Evolutionary conservation across 371 early-diverging fungal genomes (phyloP), one percentile per base, ranked within the genome.

Genomic region (Mortierella sp.): DNA sequence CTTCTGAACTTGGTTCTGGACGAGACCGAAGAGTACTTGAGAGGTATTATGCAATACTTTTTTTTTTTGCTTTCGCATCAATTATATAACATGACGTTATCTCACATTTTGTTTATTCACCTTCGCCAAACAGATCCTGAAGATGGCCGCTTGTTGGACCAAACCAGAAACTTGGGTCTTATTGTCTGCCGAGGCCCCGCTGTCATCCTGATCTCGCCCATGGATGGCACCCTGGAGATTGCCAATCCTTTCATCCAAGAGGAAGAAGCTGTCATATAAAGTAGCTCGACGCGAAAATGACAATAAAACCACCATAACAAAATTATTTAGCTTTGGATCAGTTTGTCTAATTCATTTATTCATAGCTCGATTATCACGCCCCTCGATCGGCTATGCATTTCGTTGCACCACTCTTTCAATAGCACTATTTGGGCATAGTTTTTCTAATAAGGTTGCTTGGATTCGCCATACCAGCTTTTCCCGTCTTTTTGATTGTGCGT

Each of bases 1-100:
- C 88, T 98, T 61, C 84, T 95, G 72, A 98, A 98, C 84, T 87
- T 98, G 62, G 98, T 98, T 1, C 87, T 98, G 67, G 98, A 98
- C 75, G 93, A 98, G 47, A 93, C 96, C 0, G 89, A 90, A 60
- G 98, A 98, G 84, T 87, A 88, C 61, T 58, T 94, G 10, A 88
- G 90, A 86, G 93, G 95, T 95, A 87, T 67, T 0, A 10, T 11
- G 19, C 28, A 28, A 28, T 28, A 28, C 28, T 28, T 28, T 21
- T 16, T 28, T 28, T 21, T 16, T 22, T 13, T 28, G 2, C 41
- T 28, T 58, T 28, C 8, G 22, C 9, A 43, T 43, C 9, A 43
- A 15, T 43, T 43, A 43, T 6, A 19, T 21, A 41, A 62, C 7
- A 45, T 13, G 11, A 3, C 57, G 9, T 22, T 7, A 53, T 10